Percentiles rank a stretch among this genome's conserved stretches.
phyloP scores from a whole-genome alignment of 2,329 filamentous ascomycete genomes.

The Colletotrichum sidae region DNA sequence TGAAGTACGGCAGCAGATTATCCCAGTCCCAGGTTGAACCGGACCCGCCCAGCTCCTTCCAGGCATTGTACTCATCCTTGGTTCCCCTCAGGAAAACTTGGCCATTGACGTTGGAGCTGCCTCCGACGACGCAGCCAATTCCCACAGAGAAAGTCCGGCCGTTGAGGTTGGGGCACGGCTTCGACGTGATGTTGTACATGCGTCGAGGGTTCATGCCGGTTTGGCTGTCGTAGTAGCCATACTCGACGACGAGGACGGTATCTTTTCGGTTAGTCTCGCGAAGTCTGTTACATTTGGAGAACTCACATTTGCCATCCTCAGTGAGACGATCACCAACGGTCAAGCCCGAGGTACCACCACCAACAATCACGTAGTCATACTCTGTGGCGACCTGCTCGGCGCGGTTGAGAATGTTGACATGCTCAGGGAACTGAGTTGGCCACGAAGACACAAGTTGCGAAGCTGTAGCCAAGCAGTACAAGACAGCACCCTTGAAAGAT shows the following conservation, averaged over 20 bases:
- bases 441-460: constrained; percentile 19
- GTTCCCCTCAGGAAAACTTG: constrained; percentile 51
- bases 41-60: constrained; percentile 57
- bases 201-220: constrained; percentile 39
- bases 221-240: constrained; percentile 38
- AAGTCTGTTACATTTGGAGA: fast-evolving
- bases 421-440: constrained; percentile 25
- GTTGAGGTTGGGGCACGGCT: constrained; percentile 44
- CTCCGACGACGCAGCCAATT: constrained; percentile 51
- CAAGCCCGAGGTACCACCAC: constrained; percentile 57
- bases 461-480: not conserved
- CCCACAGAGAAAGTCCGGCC: constrained; percentile 42
- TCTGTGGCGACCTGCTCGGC: constrained; percentile 28
- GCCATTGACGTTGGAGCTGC: constrained; percentile 53
- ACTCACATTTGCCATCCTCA: constrained; percentile 48
- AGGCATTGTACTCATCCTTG: constrained; percentile 55
- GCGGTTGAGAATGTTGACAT: constrained; percentile 28
- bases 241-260: constrained; percentile 36
- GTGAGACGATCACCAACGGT: constrained; percentile 52
- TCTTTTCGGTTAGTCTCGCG: constrained; percentile 41
- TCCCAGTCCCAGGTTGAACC: constrained; percentile 56
- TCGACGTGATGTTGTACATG: constrained; percentile 46
- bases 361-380: constrained; percentile 51
- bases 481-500: constrained; percentile 10
- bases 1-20: constrained; percentile 56